Base-by-base conservation (phyloP, 169 alveolate species). In the Babesia caballi region DNA sequence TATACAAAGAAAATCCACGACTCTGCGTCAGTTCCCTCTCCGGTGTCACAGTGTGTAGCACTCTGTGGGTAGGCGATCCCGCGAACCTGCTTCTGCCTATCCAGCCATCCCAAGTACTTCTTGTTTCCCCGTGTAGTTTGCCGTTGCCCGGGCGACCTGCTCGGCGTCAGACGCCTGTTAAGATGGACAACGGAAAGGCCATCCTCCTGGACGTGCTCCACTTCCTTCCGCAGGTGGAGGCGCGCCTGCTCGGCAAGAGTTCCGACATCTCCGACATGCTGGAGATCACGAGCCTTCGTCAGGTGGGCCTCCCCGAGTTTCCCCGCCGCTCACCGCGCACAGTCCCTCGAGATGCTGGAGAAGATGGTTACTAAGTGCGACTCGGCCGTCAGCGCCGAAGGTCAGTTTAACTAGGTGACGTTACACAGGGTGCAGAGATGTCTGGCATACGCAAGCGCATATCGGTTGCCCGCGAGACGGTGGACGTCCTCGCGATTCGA, bases 321-420 rank as follows among this genome's bases (percentile, higher is more conserved):
- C 15, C 2, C 21, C 5, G 3, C n/a, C 36, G 4, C n/a, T 27
- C 0, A 52, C 19, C 12, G 47, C 33, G 38, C 47, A 7, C 51
- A 75, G 82, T 57, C 73, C 75, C 23, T 78, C n/a, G 41, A 78
- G 12, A 58, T 58, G 52, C 56, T 78, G 42, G 86, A 78, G 71
- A 33, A 42, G 30, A 68, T 78, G 82, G 38, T 68, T 15, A 58
- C 19, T 11, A 35, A 57, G 40, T 78, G 86, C 66, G 82, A 60
- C 21, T 32, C 63, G 21, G 67, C 60, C 11, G 66, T 66, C 7
- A 46, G 69, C 21, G 54, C 56, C 14, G 81, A 78, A 38, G 86
- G 86, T 78, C 0, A 32, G 68, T 36, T 9, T 21, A n/a, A 2
- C 51, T 19, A 5, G 8, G 6, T 0, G 14, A 14, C n/a, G 4